phyloP scores from a whole-genome alignment of 805 yeast genomes.

The Metschnikowia koreensis region DNA sequence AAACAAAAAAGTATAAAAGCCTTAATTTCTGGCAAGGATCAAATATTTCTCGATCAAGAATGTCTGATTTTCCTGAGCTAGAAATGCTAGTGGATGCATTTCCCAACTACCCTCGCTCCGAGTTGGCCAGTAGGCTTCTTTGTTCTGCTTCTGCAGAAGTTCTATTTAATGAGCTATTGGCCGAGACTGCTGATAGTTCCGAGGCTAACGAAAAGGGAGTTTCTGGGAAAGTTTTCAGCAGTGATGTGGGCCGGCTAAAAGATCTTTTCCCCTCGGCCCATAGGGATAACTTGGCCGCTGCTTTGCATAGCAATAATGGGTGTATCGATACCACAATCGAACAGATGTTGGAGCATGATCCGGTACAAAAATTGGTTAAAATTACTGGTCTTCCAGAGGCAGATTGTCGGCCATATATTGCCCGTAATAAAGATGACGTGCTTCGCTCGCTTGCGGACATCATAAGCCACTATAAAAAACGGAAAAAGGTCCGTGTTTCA shows the following conservation, averaged over 20 bases:
- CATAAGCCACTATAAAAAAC: conserved; percentile 19
- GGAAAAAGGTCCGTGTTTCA: conserved; percentile 9
- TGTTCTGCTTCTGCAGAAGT: conserved; percentile 22
- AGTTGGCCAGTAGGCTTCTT: conserved; percentile 26
- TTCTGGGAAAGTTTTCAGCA: conserved; percentile 6
- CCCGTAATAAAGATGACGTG: conserved; percentile 26
- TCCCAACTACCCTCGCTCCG: conserved; percentile 26
- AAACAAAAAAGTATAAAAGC: not conserved
- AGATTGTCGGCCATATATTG: conserved; percentile 18
- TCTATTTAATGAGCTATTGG: conserved; percentile 26
- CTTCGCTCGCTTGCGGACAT: conserved; percentile 38
- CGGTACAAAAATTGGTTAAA: conserved; percentile 3
- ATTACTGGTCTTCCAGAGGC: conserved; percentile 4
- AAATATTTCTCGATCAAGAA: not conserved
- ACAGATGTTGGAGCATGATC: conserved; percentile 10
- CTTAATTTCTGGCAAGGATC: not conserved
- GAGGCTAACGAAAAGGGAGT: not conserved
- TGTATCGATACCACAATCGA: conserved; percentile 30
- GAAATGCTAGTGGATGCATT: conserved; percentile 29
- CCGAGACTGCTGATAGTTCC: conserved; percentile 6
- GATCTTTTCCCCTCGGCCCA: conserved; percentile 49
- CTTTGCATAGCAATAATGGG: conserved; percentile 28
- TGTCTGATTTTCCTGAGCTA: conserved; percentile 13
- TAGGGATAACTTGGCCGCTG: conserved; percentile 25
- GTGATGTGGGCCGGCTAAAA: conserved; percentile 24